phyloP scores from a whole-genome alignment of 495 filamentous ascomycete genomes.

The Penicillium cinerascens region DNA sequence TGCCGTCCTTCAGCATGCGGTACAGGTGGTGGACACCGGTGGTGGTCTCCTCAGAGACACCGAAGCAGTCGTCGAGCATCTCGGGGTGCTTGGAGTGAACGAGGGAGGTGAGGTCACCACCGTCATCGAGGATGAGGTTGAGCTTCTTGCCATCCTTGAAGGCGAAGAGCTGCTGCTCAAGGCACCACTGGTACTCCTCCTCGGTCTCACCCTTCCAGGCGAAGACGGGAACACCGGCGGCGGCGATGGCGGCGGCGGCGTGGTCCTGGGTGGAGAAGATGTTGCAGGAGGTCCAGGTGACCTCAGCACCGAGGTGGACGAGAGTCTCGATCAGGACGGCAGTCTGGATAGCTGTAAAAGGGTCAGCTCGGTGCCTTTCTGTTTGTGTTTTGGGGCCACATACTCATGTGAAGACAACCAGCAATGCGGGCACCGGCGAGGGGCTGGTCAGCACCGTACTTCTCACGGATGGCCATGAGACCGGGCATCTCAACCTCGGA shows the following conservation, averaged over 20 bases:
- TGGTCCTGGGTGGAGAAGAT: slow-evolving; percentile 99
- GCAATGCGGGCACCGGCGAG: slow-evolving; percentile 89
- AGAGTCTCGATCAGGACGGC: slow-evolving; percentile 98
- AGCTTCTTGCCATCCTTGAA: slow-evolving; percentile 97
- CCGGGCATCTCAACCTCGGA: slow-evolving; percentile 99
- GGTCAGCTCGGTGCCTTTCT: slow-evolving; percentile 13
- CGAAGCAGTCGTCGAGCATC: slow-evolving; percentile 94
- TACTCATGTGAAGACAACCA: slow-evolving; percentile 98
- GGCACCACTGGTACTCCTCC: slow-evolving; percentile 99
- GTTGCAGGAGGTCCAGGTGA: slow-evolving; percentile 96
- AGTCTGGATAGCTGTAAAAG: slow-evolving; percentile 80
- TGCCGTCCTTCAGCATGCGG: slow-evolving; percentile 89
- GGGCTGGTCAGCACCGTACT: slow-evolving; percentile 92
- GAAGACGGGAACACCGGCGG: slow-evolving; percentile 90
- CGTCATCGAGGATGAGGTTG: slow-evolving; percentile 98
- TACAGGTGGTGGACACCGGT: slow-evolving; percentile 99
- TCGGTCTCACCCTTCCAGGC: slow-evolving; percentile 99
- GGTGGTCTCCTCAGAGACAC: slow-evolving; percentile 98
- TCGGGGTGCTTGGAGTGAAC: slow-evolving; percentile 98
- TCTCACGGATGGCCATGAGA: slow-evolving; percentile 89
- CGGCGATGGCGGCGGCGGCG: slow-evolving; percentile 94
- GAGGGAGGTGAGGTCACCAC: slow-evolving; percentile 93
- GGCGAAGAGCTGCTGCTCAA: slow-evolving; percentile 94
- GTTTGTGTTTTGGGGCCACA: slow-evolving; percentile 15
- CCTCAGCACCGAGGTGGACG: slow-evolving; percentile 87